Evolutionary conservation across 352 stramenopile species (phyloP).

Genomic region (Aphanomyces invadans): DNA sequence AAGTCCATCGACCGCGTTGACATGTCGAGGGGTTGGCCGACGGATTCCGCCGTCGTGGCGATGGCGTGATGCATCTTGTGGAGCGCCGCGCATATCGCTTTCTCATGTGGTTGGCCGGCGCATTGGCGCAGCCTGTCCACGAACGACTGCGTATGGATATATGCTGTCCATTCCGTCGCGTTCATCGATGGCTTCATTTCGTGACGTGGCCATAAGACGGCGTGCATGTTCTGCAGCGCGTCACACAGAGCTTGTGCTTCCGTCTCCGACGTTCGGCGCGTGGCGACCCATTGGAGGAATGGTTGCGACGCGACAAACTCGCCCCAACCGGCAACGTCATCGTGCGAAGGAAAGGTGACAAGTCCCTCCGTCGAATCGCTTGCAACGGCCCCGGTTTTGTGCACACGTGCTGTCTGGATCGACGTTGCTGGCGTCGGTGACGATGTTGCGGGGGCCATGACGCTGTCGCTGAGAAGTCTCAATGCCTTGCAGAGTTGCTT

Average conservation of each 20-base stretch:
- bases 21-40: background rate
- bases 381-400: too few species aligned
- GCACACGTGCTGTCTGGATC: too few species aligned
- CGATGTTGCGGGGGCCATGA: background rate
- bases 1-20: conserved; percentile 5
- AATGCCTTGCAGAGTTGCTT: background rate
- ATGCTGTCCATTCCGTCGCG: background rate
- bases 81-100: background rate
- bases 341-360: too few species aligned
- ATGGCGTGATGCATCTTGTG: background rate
- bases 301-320: background rate
- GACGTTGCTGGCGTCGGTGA: background rate
- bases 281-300: background rate
- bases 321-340: background rate
- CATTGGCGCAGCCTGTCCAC: background rate
- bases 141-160: conserved; percentile 12
- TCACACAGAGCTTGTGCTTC: conserved; percentile 4
- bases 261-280: background rate
- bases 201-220: background rate
- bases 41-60: background rate
- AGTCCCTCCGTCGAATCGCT: too few species aligned
- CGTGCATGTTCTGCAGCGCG: conserved; percentile 10
- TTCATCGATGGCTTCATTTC: conserved; percentile 9
- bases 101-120: background rate
- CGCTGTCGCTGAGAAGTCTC: background rate